phyloP scores from a whole-genome alignment of 768 basidiomycete species.

The Naematelia encephala region DNA sequence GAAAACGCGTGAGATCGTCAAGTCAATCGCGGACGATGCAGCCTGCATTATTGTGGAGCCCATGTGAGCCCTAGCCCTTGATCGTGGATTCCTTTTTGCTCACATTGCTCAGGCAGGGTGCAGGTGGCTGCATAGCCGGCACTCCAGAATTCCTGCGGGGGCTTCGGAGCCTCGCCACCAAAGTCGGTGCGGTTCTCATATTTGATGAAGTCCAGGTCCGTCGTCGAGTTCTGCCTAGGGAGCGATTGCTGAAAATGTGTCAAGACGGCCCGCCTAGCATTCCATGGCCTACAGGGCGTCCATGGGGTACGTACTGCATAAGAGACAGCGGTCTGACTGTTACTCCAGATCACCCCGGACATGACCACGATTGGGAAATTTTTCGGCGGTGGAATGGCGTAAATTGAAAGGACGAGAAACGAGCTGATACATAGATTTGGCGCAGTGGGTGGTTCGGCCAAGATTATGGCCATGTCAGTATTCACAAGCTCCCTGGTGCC shows the following conservation, averaged over 20 bases:
- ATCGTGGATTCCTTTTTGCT: neutral
- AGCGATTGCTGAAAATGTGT: neutral
- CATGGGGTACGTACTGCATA: neutral
- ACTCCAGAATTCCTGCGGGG: slow-evolving; percentile 13
- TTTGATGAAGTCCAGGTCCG: slow-evolving; percentile 26
- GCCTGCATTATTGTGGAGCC: slow-evolving; percentile 22
- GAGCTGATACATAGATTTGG: slow-evolving; percentile 10
- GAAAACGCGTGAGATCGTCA: neutral
- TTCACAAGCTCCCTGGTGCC: neutral
- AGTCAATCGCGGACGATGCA: neutral
- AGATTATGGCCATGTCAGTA: slow-evolving; percentile 27
- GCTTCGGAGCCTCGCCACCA: slow-evolving; percentile 8
- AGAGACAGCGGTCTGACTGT: neutral
- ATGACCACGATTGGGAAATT: slow-evolving; percentile 28
- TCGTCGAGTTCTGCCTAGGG: neutral
- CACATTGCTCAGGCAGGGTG: neutral
- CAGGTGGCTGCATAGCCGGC: slow-evolving; percentile 10
- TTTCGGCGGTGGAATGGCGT: slow-evolving; percentile 28
- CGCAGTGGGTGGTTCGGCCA: slow-evolving; percentile 19
- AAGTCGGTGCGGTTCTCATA: slow-evolving; percentile 20
- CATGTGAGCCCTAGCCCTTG: slow-evolving; percentile 10
- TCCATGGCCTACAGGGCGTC: neutral
- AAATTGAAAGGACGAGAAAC: neutral
- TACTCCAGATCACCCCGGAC: slow-evolving; percentile 11
- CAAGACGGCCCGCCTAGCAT: slow-evolving; percentile 12